phyloP scores from a whole-genome alignment of 2,329 filamentous ascomycete species.

The Fusarium brevicatenulatum region DNA sequence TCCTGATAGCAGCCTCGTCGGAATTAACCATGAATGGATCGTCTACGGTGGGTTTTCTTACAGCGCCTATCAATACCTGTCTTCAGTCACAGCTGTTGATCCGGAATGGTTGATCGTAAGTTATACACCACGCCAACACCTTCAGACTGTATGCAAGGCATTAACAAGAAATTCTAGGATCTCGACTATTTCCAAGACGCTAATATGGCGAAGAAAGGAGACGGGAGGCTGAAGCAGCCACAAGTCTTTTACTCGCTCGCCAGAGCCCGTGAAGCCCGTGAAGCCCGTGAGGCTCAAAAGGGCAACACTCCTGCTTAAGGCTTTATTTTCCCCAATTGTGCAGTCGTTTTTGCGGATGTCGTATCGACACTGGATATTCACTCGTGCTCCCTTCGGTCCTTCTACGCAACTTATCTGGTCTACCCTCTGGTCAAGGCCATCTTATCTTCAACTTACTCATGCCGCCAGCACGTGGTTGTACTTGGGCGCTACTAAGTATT shows the following conservation, averaged over 20 bases:
- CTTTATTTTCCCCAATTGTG: background rate
- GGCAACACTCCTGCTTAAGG: background rate
- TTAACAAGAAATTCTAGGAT: background rate
- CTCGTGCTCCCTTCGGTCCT: background rate
- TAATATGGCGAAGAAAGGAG: background rate
- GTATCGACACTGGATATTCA: background rate
- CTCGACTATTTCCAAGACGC: background rate
- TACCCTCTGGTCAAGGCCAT: fast-evolving
- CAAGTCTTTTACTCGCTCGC: background rate
- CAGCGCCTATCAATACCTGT: background rate
- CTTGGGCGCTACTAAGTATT: background rate
- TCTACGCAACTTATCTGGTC: background rate
- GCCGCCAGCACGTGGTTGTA: fast-evolving
- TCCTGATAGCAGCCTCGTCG: background rate
- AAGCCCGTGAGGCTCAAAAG: background rate
- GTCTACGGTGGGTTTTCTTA: background rate
- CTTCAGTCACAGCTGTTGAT: background rate
- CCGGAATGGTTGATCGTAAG: background rate
- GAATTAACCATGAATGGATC: background rate
- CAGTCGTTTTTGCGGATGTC: background rate
- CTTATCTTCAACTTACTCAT: fast-evolving
- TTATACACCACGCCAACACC: background rate
- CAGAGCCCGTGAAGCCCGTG: background rate
- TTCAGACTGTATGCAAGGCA: background rate
- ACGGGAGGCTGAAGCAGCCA: background rate